Conservation (phyloP, 192 early-diverging fungal species). For the Mortierella claussenii region DNA sequence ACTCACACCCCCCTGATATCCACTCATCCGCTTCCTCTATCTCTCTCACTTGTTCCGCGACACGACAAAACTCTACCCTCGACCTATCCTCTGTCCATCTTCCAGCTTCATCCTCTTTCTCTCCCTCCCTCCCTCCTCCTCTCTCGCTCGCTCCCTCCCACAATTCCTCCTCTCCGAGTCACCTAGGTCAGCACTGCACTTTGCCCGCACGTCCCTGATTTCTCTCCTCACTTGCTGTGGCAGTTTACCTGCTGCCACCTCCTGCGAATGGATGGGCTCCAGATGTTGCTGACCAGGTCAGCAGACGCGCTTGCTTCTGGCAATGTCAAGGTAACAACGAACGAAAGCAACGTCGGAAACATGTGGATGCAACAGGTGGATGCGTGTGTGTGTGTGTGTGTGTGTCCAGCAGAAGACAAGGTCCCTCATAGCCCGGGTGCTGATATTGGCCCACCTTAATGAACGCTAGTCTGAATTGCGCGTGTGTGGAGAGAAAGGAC, state of each 20-base stretch:
- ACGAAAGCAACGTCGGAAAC: neutral
- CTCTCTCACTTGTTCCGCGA: neutral
- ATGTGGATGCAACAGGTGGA: neutral
- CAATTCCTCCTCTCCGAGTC: neutral
- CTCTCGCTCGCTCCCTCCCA: neutral
- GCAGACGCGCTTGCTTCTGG: conserved; percentile 42
- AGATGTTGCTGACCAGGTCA: conserved; percentile 38
- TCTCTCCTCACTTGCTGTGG: neutral
- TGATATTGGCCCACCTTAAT: too few species aligned
- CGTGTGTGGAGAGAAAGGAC: too few species aligned
- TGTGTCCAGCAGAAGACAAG: neutral
- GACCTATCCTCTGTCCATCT: neutral
- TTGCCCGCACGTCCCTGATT: conserved; percentile 4
- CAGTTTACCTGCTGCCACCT: conserved; percentile 11
- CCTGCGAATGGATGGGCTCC: conserved; percentile 45
- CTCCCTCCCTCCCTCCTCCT: neutral
- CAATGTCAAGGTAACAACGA: conserved; percentile 46
- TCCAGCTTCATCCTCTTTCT: neutral
- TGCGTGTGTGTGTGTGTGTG: neutral
- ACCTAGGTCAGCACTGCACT: neutral
- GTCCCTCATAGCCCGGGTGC: too few species aligned
- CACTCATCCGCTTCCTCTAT: neutral
- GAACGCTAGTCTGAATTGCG: too few species aligned
- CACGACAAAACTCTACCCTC: too few species aligned
- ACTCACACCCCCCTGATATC: neutral